Conservation (phyloP, 116 monocot species). For the Iris pallida region DNA sequence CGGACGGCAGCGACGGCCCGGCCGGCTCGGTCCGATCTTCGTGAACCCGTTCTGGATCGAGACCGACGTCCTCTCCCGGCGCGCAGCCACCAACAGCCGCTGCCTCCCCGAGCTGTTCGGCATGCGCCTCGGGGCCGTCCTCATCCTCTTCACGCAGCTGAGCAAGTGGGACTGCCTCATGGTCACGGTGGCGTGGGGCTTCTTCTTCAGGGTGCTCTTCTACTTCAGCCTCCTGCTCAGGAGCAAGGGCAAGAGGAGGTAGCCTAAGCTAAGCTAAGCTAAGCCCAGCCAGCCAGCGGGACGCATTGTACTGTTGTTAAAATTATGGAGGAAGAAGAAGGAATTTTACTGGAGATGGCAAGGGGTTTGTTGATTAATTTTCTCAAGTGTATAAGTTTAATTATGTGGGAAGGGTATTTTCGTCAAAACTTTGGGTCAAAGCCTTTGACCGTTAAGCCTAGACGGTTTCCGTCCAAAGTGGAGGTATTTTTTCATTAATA, state of each 20-base stretch:
- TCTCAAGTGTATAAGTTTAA: too few relatives aligned
- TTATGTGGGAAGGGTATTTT: too few relatives aligned
- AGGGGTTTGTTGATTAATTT: too few relatives aligned
- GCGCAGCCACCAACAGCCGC: neutral
- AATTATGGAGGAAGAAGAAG: too few relatives aligned
- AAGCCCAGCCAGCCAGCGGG: too few relatives aligned
- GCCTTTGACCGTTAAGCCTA: too few relatives aligned
- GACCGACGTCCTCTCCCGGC: neutral
- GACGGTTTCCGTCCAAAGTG: too few relatives aligned
- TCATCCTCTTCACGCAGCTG: neutral
- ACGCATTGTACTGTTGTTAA: too few relatives aligned
- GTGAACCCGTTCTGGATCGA: neutral
- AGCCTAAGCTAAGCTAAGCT: slow-evolving; percentile 2
- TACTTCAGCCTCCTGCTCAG: slow-evolving; percentile 57
- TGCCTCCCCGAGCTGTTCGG: neutral
- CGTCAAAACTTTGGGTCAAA: too few relatives aligned
- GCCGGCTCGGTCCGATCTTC: neutral
- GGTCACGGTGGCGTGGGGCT: slow-evolving; percentile 66
- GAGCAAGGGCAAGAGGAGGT: slow-evolving; percentile 74
- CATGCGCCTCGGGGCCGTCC: neutral
- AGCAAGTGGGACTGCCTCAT: slow-evolving; percentile 57
- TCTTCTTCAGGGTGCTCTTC: slow-evolving; percentile 71
- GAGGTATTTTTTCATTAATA: too few relatives aligned
- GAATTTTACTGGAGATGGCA: too few relatives aligned
- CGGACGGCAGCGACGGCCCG: neutral